Base-by-base conservation (phyloP, 2,329 filamentous ascomycete species). In the Neopestalotiopsis rosae region DNA sequence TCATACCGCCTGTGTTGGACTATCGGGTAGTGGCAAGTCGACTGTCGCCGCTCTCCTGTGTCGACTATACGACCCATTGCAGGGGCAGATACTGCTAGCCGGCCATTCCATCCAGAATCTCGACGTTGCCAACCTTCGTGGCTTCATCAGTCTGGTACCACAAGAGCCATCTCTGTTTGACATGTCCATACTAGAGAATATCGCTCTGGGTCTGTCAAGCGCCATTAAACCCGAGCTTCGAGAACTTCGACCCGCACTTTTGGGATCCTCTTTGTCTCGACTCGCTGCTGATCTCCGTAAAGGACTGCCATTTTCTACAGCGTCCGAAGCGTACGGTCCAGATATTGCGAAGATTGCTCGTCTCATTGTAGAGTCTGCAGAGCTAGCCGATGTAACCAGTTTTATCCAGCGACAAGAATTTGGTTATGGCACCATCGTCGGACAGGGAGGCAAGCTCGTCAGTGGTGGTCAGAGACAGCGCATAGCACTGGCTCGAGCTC, bases 141-240 rank as follows among this genome's bases (percentile, higher is more conserved):
- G 85, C 69, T 80, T 87, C 20, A 84, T 94, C 20, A 91, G 90
- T 0, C 85, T 94, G 0, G 92, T 95, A 0, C 89, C 91, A 1
- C 92, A 95, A 77, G 92, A 95, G 76, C 87, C 92, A 7, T 90
- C 89, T 0, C 82, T 95, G 0, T 94, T 93, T 73, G 88, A 90
- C 76, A 90, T 89, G 70, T 80, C 73, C 9, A 73, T 76, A 67
- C 85, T 87, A n/a, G 91, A 94, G 70, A 94, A 94, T 72, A 88
- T 93, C 65, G 78, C 91, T 1, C 83, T 93, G 0, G 91, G 90
- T 13, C 87, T 94, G 20, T 86, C 56, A 84, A 83, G 72, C 84
- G 83, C 0, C 78, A 79, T 12, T 77, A 59, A 79, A 40, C 76
- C 80, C 2, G 78, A 80, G 20, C 81, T 85, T 66, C 69, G 76